A percentile compares a stretch with the other conserved stretches of the same genome.
These are phyloP conservation scores for Rhizophagus sp. DNA, from an alignment of 192 early-diverging fungal species.

Conservation along the genomic window DNA sequence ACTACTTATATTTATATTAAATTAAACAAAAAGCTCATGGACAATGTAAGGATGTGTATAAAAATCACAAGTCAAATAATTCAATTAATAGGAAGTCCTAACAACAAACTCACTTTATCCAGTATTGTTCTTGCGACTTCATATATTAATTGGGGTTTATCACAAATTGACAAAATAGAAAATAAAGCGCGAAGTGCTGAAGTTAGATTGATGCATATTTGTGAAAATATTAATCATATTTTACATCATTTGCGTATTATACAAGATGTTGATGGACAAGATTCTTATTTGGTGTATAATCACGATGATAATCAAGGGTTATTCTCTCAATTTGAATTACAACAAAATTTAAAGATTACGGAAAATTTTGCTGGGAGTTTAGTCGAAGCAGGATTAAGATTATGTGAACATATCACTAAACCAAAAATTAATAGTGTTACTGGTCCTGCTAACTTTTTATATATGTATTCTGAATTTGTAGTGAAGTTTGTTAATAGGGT, in stretches of 20 bases:
- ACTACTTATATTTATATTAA: neutral
- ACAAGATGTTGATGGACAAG: constrained; percentile 14
- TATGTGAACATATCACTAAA: constrained; percentile 24
- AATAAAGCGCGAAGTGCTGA: constrained; percentile 17
- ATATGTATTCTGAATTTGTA: constrained; percentile 22
- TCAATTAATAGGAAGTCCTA: constrained; percentile 1
- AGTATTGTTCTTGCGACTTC: constrained; percentile 4
- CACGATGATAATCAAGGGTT: neutral
- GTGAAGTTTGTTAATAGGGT: constrained; percentile 18
- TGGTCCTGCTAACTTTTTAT: constrained; percentile 3
- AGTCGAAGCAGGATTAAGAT: constrained; percentile 23
- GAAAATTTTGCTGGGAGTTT: constrained; percentile 10
- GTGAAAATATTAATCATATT: constrained; percentile 17
- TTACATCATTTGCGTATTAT: constrained; percentile 16
- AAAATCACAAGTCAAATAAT: constrained; percentile 7
- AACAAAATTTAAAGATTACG: constrained; percentile 9
- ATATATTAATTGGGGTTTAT: constrained; percentile 10
- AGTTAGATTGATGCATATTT: constrained; percentile 20
- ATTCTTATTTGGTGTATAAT: neutral
- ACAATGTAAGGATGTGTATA: neutral
- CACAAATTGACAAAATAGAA: constrained; percentile 20
- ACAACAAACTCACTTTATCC: constrained; percentile 1
- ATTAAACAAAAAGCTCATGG: neutral
- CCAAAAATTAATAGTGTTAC: constrained; percentile 10
- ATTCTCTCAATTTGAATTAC: neutral